A percentile compares a stretch with the other conserved stretches of the same genome.
Conservation (phyloP, 148 eudicot genomes). For the Vaccinium vitisidaea region DNA sequence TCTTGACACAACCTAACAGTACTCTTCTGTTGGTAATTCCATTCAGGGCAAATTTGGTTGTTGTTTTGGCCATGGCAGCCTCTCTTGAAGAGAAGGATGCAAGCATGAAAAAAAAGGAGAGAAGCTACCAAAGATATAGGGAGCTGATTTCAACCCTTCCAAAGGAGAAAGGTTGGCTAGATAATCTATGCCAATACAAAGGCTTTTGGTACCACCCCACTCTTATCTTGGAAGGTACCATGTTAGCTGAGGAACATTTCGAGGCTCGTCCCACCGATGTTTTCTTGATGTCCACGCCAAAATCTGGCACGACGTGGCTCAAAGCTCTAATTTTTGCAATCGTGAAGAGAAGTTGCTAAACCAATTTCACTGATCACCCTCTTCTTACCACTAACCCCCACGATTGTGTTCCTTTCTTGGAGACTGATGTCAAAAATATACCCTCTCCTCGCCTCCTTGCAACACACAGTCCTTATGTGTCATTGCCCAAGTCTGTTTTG, state of each 20-base stretch:
- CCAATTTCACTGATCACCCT: neutral
- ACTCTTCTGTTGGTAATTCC: too few species aligned
- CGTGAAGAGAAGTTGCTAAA: neutral
- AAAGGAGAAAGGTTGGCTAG: neutral
- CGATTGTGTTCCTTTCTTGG: conserved; percentile 15
- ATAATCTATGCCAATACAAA: neutral
- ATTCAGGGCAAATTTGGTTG: too few species aligned
- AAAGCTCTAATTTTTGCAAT: conserved; percentile 14
- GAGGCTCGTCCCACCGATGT: conserved; percentile 2
- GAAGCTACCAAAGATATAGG: neutral
- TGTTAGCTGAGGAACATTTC: conserved; percentile 12
- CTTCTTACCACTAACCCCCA: conserved; percentile 5
- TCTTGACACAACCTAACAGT: too few species aligned
- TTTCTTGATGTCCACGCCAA: conserved; percentile 3
- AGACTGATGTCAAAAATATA: neutral
- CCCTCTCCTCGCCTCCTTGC: neutral
- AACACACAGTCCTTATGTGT: neutral
- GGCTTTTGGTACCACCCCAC: conserved; percentile 17
- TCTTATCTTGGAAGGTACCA: neutral
- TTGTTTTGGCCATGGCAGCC: too few species aligned
- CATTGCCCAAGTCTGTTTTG: conserved; percentile 9
- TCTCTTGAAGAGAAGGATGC: neutral
- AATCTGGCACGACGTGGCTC: conserved; percentile 22
- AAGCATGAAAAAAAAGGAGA: neutral
- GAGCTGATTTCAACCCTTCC: neutral